Conservation (phyloP, 805 yeast genomes). For the Wickerhamomyces chaumierensis region DNA sequence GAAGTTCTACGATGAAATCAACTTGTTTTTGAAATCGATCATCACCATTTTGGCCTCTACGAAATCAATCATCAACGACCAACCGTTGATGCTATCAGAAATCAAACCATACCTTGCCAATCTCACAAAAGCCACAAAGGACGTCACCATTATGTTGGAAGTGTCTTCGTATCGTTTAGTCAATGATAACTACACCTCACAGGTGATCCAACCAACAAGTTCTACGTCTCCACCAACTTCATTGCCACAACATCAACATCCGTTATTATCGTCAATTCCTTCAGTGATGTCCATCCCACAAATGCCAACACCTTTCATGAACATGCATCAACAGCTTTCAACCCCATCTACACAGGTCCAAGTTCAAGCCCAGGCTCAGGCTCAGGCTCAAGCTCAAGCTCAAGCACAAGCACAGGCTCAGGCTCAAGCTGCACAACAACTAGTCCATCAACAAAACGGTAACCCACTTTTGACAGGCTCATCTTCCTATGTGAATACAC, state of each 20-base stretch:
- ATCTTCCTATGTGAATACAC: slow-evolving; percentile 1
- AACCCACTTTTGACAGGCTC: not conserved
- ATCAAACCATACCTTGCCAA: slow-evolving; percentile 70
- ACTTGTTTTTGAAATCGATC: slow-evolving; percentile 69
- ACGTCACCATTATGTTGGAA: slow-evolving; percentile 79
- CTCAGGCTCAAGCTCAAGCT: not conserved
- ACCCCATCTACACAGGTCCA: too few relatives aligned
- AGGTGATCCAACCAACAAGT: not conserved
- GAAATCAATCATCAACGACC: slow-evolving; percentile 69
- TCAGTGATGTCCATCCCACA: slow-evolving; percentile 21
- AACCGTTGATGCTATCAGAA: slow-evolving; percentile 62
- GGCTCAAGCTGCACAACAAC: not conserved
- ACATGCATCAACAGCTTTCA: slow-evolving; percentile 3
- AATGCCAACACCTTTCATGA: slow-evolving; percentile 16
- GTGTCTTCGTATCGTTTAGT: slow-evolving; percentile 37
- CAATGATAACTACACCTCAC: slow-evolving; percentile 12
- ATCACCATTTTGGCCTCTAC: slow-evolving; percentile 77
- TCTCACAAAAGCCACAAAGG: slow-evolving; percentile 82
- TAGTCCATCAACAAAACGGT: not conserved
- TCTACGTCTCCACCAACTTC: slow-evolving; percentile 9
- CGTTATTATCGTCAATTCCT: slow-evolving; percentile 17
- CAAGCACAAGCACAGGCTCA: not conserved
- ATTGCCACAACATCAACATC: slow-evolving; percentile 6
- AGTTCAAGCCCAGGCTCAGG: not conserved
- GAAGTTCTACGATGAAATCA: slow-evolving; percentile 77